Percentiles rank a stretch among this genome's conserved stretches.
These are phyloP conservation scores for Yamadazyma membranifaciens DNA, from an alignment of 1,139 yeast genomes.

Conservation along the genomic window DNA sequence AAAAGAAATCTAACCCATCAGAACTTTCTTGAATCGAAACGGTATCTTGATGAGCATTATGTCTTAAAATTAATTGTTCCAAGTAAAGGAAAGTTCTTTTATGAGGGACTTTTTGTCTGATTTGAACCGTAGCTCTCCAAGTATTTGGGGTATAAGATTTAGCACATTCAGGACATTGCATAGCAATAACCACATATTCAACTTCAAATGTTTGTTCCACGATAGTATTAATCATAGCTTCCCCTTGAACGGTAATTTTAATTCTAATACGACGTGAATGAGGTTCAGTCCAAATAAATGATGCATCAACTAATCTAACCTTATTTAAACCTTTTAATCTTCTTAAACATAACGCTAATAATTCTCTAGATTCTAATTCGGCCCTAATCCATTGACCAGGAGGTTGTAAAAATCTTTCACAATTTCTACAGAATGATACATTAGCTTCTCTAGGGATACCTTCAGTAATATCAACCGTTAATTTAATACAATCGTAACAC, in stretches of 20 bases:
- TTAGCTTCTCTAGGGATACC: conserved; percentile 96
- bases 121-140: conserved; percentile 97
- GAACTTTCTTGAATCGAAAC: conserved; percentile 87
- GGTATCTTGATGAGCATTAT: conserved; percentile 93
- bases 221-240: conserved; percentile 87
- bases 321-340: conserved; percentile 85
- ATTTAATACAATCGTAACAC: conserved; percentile 96
- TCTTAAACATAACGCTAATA: conserved; percentile 85
- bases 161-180: conserved; percentile 99
- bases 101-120: conserved; percentile 95
- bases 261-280: conserved; percentile 93
- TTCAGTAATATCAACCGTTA: conserved; percentile 90
- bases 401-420: conserved; percentile 94
- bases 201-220: conserved; percentile 95
- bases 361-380: conserved; percentile 87
- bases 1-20: conserved; percentile 94
- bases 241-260: conserved; percentile 94
- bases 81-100: conserved; percentile 92
- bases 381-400: conserved; percentile 93
- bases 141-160: conserved; percentile 93
- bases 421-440: conserved; percentile 90
- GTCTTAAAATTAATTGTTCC: conserved; percentile 91
- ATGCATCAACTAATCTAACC: conserved; percentile 88
- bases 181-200: conserved; percentile 88
- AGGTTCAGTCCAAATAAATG: conserved; percentile 98